phyloP scores from a whole-genome alignment of 805 yeast species.

The Kluyveromyces starmeri region DNA sequence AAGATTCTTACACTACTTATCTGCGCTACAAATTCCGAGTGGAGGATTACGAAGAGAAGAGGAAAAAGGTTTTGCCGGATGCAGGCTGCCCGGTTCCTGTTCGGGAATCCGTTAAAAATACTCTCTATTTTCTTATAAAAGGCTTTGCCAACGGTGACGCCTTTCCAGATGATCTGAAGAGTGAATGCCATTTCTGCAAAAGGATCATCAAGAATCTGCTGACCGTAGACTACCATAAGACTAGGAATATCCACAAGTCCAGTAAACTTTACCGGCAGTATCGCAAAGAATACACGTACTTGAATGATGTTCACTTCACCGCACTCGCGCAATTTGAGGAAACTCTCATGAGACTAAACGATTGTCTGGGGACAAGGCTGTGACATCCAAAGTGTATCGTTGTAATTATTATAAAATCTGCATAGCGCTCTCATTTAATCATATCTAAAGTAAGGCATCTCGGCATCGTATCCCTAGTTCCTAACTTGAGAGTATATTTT shows the following conservation, averaged over 20 bases:
- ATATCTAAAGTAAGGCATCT: too few relatives aligned
- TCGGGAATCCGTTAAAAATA: constrained; percentile 11
- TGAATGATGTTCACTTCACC: not conserved
- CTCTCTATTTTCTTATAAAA: constrained; percentile 19
- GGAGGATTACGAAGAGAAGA: constrained; percentile 21
- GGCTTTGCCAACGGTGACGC: constrained; percentile 12
- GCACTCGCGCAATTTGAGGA: constrained; percentile 20
- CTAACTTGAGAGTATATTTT: too few relatives aligned
- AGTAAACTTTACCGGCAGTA: not conserved
- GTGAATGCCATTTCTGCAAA: constrained; percentile 17
- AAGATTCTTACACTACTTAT: constrained; percentile 20
- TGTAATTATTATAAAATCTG: too few relatives aligned
- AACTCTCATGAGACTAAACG: constrained; percentile 20
- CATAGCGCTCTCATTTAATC: too few relatives aligned
- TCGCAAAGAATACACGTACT: not conserved
- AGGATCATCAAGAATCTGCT: constrained; percentile 23
- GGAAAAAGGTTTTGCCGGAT: constrained; percentile 10
- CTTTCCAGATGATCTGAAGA: constrained; percentile 6
- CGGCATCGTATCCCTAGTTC: too few relatives aligned
- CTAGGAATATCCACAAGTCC: constrained; percentile 7
- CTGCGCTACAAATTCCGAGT: constrained; percentile 21
- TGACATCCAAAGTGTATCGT: too few relatives aligned
- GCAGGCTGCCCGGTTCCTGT: not conserved
- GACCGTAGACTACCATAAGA: constrained; percentile 21
- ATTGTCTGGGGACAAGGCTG: constrained; percentile 18